These are phyloP conservation scores for Thelonectria blattea DNA, from an alignment of 2,329 filamentous ascomycete genomes.

Conservation along the genomic window DNA sequence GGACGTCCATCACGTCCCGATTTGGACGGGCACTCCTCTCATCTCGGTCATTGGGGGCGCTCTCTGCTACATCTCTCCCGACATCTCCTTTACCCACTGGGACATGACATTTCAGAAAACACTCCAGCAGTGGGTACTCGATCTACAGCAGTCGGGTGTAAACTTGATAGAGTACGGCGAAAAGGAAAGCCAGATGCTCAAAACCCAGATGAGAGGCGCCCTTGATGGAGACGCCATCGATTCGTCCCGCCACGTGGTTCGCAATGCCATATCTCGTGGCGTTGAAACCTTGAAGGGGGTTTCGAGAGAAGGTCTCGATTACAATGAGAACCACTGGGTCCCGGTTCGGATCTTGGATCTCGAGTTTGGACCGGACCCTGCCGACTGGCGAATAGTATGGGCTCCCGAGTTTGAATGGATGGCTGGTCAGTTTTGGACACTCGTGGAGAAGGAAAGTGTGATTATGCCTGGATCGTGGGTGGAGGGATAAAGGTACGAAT, in stretches of 20 bases:
- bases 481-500: conserved; percentile 19
- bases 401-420: conserved; percentile 35
- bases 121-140: conserved; percentile 26
- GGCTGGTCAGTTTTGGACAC: conserved; percentile 37
- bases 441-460: conserved; percentile 17
- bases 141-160: conserved; percentile 22
- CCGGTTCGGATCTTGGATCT: conserved; percentile 34
- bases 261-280: conserved; percentile 4
- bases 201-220: conserved; percentile 7
- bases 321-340: conserved; percentile 26
- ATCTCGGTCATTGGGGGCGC: conserved; percentile 36
- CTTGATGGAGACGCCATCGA: conserved; percentile 30
- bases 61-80: conserved; percentile 32
- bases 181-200: conserved; percentile 14
- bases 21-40: conserved; percentile 34
- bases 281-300: not conserved
- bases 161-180: conserved; percentile 36
- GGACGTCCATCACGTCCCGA: conserved; percentile 30
- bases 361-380: conserved; percentile 7
- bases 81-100: conserved; percentile 24
- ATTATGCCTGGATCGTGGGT: conserved; percentile 39
- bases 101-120: conserved; percentile 24
- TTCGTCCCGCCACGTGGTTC: conserved; percentile 4
- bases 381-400: conserved; percentile 37
- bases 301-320: not conserved